Percentiles rank a stretch among this genome's conserved stretches.
Evolutionary conservation across 1,284 basidiomycete species (phyloP).

Genomic region (Moniliella sp.): DNA sequence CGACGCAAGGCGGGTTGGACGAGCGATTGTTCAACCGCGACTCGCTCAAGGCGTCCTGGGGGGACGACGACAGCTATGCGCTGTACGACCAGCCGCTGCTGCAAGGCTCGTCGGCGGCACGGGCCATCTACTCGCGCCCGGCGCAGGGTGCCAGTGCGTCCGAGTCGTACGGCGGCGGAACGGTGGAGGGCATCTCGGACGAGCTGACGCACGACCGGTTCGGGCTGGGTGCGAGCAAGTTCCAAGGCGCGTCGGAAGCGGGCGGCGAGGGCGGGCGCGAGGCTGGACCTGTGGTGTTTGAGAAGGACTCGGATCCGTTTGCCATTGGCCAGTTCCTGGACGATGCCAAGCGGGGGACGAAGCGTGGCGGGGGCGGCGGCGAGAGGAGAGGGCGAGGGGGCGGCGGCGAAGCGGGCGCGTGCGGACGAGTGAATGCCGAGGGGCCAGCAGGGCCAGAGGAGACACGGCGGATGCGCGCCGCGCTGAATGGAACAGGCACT

Average conservation of each 20-base stretch:
- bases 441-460: too few species aligned
- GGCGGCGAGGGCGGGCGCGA: too few species aligned
- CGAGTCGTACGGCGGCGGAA: slow-evolving; percentile 53
- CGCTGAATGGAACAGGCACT: too few species aligned
- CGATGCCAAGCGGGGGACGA: slow-evolving; percentile 78
- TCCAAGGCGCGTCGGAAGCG: slow-evolving; percentile 64
- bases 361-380: slow-evolving; percentile 34
- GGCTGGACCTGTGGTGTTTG: slow-evolving; percentile 90
- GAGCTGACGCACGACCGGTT: slow-evolving; percentile 85
- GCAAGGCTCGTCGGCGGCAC: slow-evolving; percentile 79
- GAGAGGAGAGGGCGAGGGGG: slow-evolving; percentile 1
- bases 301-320: slow-evolving; percentile 95
- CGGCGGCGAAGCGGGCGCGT: too few species aligned
- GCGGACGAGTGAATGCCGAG: too few species aligned
- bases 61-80: slow-evolving; percentile 74
- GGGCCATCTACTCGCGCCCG: slow-evolving; percentile 85
- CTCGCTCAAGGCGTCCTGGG: slow-evolving; percentile 54
- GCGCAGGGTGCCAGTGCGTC: slow-evolving; percentile 43
- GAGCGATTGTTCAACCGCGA: slow-evolving; percentile 93
- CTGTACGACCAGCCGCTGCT: slow-evolving; percentile 87
- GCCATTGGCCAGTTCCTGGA: slow-evolving; percentile 91
- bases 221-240: slow-evolving; percentile 54
- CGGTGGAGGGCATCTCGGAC: slow-evolving; percentile 70
- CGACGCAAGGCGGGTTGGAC: slow-evolving; percentile 68
- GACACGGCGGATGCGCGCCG: too few species aligned